These are phyloP conservation scores for Sugiyamaella japonica DNA, from an alignment of 1,139 yeast species.

Conservation along the genomic window DNA sequence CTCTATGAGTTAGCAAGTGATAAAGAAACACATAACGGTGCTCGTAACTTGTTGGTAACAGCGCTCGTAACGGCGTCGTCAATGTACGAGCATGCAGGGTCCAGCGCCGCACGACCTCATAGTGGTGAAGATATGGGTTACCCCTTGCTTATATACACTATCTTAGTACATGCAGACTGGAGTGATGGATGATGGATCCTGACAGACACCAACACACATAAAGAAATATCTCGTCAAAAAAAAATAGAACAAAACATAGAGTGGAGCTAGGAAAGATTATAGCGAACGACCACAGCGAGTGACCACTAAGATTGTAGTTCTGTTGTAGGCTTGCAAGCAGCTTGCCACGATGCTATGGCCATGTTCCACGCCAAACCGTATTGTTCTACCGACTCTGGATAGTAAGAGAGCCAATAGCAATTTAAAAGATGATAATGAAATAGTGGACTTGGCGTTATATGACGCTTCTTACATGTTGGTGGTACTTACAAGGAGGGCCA, in stretches of 20 bases:
- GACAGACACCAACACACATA: not conserved
- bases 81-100: not conserved
- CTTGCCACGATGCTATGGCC: slow-evolving; percentile 17
- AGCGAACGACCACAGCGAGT: not conserved
- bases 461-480: slow-evolving; percentile 26
- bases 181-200: not conserved
- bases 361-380: slow-evolving; percentile 13
- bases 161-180: slow-evolving; percentile 2
- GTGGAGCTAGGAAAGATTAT: slow-evolving; percentile 30
- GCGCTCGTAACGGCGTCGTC: no score
- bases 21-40: no score
- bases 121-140: not conserved
- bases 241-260: slow-evolving; percentile 25
- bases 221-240: slow-evolving; percentile 22
- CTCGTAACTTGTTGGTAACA: no score
- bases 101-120: slow-evolving; percentile 2
- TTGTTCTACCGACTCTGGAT: slow-evolving; percentile 9
- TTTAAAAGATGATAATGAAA: slow-evolving; percentile 17
- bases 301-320: slow-evolving; percentile 1
- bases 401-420: not conserved
- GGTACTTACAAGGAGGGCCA: slow-evolving; percentile 28
- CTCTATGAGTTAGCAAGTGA: no score
- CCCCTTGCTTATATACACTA: slow-evolving; percentile 2
- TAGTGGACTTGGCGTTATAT: slow-evolving; percentile 26
- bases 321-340: slow-evolving; percentile 7